Base-by-base conservation (phyloP, 345 rosid species). In the Lumnitzera littorea region DNA sequence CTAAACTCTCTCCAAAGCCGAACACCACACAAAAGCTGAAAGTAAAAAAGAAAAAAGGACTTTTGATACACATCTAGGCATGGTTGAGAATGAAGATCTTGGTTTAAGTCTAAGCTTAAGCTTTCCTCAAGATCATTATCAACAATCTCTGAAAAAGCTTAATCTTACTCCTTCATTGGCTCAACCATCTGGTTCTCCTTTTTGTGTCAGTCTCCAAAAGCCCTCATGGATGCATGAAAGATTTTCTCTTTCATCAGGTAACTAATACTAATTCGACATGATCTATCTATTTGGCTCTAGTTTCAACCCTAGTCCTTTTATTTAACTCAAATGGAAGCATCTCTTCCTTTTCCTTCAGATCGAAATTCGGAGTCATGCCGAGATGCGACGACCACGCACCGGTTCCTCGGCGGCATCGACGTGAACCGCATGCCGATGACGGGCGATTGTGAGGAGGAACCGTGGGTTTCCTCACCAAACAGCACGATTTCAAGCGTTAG, bases 401-500 rank as follows among this genome's bases (percentile, higher is more conserved):
- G 88, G 0, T 80, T 83, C 56, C 70, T 83, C 36, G 66, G 86
- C 13, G 91, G 97, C 57, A 91, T 91, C 72, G 98, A 95, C 75
- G 97, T 95, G 77, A 95, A 95, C 78, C 62, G 82, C 62, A 62
- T 86, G 51, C 97, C 99, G 46, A 66, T 91, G 0, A 69, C 82
- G 23, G 80, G 55, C n/a, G 88, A 82, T 61, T 81, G 84, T 48
- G 94, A 91, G 24, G 96, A 95, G 64, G 96, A 88, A 48, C 88
- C 82, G 6, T 96, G 88, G 10, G 91, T 80, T 23, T 91, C 98
- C 8, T 95, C 98, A 0, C 99, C 96, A 2, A 91, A 91, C 77
- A 95, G 99, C 66, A 91, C 99, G 47, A 67, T 95, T 54, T 95
- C 99, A 20, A 88, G 95, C 73, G 69, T 85, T 0, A 91, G 95